Evolutionary conservation across 202 grass and related monocot species (phyloP), one percentile per base, ranked within the genome.

Genomic region (Sporobolus alterniflorus): DNA sequence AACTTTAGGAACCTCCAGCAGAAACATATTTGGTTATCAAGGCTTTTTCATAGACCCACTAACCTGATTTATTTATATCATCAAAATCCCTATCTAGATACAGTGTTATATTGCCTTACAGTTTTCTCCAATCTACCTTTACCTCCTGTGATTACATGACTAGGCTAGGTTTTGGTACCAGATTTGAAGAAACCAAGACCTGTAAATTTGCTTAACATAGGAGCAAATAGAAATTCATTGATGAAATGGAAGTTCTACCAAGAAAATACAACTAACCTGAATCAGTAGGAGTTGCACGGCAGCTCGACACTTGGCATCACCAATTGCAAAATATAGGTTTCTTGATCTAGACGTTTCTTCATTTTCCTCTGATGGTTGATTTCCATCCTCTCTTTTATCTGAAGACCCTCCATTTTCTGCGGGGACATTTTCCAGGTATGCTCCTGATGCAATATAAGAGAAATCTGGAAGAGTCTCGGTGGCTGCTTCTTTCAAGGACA

Each of bases 251-350:
- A 24, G 30, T 26, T 73, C 46, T 65, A 33, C 22, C 29, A 85
- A 84, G 77, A 26, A 55, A 86, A 72, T 82, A 81, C 24, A 67
- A 74, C 69, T 39, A 24, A 99, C 97, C 97, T 99, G 93, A 92
- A 99, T 99, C 73, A 99, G 79, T 70, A 99, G 86, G 86, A 99
- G 97, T 88, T 99, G 97, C 63, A 99, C 93, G 59, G 93, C 97
- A 84, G 97, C 94, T 73, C 93, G 89, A 47, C 97, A 96, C 83
- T 99, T 99, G 64, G 93, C 93, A 89, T 99, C 97, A 43, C 88
- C 89, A 74, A 99, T 92, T 56, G 91, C 93, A 84, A 92, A 99
- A 84, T 96, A 92, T 70, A 96, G 78, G 69, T 92, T 96, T 86
- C 93, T 94, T 59, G 85, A 94, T 84, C 91, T 92, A 62, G 88